Base-by-base conservation (phyloP, 2,329 filamentous ascomycete species). In the Bipolaris gigantea region DNA sequence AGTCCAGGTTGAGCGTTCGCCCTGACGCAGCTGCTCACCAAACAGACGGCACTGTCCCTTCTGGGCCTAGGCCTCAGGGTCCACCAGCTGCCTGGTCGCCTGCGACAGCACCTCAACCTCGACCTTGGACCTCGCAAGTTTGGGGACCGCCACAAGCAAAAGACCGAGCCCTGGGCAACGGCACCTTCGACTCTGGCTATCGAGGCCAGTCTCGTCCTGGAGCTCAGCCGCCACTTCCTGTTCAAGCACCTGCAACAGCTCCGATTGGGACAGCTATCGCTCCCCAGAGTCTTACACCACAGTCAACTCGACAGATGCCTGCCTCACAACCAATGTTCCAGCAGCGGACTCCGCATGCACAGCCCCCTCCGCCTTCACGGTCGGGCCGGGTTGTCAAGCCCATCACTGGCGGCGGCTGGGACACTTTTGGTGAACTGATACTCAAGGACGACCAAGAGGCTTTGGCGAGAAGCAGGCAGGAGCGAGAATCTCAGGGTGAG, bases 91-190 rank as follows among this genome's bases (percentile, higher is more conserved):
- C 62, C 34, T 74, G 70, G 70, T 57, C 67, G 36, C 50, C 64
- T 23, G 56, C 64, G 23, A 57, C 70, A 38, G 57, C 64, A 32
- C 58, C 62, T 43, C 67, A 66, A 46, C 56, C 63, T 53, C 63
- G 65, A 42, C 55, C 62, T 50, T 72, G 71, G 71, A 64, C 63
- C 25, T 68, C 67, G 43, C 90, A 88, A 67, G 87, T 92, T 16
- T 92, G 89, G 89, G 89, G 86, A 16, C 85, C 88, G 39, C 87
- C 86, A n/a, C 84, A 69, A 54, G 55, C 85, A 50, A 87, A 83
- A 63, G 86, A 89, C 61, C 82, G 86, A 49, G 86, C 84, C 10
- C 84, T 92, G 18, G 89, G 89, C 3, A 92, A 92, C 70, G 89
- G 89, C 39, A 90, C 88, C 0, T 92, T 92, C 65, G 85, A 83